Conservation (phyloP, 441 rosid species). For the Corymbia calophylla region DNA sequence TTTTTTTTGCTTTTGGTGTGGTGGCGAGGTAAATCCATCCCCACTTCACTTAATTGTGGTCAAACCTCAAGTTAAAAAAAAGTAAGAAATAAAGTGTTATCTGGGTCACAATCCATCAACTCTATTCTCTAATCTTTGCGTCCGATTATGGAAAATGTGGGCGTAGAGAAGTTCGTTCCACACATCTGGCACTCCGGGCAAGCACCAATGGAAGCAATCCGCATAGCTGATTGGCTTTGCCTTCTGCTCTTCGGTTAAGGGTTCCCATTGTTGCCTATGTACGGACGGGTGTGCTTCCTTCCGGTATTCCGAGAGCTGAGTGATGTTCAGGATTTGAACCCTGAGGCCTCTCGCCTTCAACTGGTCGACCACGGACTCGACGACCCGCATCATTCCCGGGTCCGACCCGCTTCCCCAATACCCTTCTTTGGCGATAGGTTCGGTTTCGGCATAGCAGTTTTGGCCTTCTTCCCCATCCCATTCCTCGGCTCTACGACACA, state of each 20-base stretch:
- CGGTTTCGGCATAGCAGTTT: slow-evolving; percentile 42
- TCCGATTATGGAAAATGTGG: slow-evolving; percentile 15
- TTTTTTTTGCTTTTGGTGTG: not conserved
- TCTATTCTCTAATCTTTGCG: not conserved
- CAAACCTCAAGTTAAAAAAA: not conserved
- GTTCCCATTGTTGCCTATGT: slow-evolving; percentile 48
- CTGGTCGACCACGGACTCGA: slow-evolving; percentile 23
- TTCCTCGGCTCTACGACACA: slow-evolving; percentile 29
- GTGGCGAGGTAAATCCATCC: not conserved
- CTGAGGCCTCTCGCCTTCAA: slow-evolving; percentile 34
- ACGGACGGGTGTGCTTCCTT: slow-evolving; percentile 57
- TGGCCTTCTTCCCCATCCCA: slow-evolving; percentile 38
- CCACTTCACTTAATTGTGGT: not conserved
- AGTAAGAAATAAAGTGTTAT: not conserved
- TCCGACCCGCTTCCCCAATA: slow-evolving; percentile 28
- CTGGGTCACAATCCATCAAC: not conserved
- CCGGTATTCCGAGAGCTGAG: slow-evolving; percentile 49
- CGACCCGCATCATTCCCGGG: slow-evolving; percentile 30
- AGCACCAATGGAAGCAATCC: slow-evolving; percentile 70
- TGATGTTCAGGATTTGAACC: slow-evolving; percentile 49
- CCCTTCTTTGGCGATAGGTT: slow-evolving; percentile 18
- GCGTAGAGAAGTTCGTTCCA: slow-evolving; percentile 67
- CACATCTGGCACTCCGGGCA: slow-evolving; percentile 63
- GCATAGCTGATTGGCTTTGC: slow-evolving; percentile 38
- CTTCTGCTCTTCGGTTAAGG: slow-evolving; percentile 31